Conservation (phyloP, 345 rosid genomes). For the Salix koriyanagi region DNA sequence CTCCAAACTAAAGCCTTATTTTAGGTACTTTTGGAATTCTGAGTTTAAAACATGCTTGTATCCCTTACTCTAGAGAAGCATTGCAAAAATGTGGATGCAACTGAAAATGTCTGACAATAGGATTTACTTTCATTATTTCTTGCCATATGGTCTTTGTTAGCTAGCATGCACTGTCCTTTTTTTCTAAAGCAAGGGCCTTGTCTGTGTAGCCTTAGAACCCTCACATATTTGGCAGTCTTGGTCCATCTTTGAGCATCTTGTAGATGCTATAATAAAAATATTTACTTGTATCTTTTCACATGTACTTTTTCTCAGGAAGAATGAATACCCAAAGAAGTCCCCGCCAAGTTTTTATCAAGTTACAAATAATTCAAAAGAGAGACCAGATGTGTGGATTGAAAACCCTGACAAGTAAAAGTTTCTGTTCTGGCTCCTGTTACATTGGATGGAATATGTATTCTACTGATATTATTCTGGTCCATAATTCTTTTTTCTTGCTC, state of each 20-base stretch:
- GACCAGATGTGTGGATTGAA: slow-evolving; percentile 98
- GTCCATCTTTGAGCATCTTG: background rate
- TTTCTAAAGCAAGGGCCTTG: background rate
- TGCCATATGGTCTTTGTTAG: background rate
- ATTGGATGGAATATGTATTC: slow-evolving; percentile 4
- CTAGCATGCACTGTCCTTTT: background rate
- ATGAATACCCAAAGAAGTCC: slow-evolving; percentile 77
- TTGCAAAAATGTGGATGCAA: too few species aligned
- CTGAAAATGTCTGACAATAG: background rate
- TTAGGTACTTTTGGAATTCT: slow-evolving; percentile 44
- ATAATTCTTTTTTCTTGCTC: slow-evolving; percentile 9
- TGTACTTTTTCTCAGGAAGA: slow-evolving; percentile 48
- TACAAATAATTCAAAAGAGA: slow-evolving; percentile 82
- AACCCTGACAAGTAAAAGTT: slow-evolving; percentile 84
- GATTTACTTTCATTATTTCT: background rate
- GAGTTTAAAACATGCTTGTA: background rate
- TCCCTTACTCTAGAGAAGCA: too few species aligned
- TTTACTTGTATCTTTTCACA: slow-evolving; percentile 8
- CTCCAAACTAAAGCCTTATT: slow-evolving; percentile 82
- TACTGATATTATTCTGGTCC: background rate
- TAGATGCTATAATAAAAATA: background rate
- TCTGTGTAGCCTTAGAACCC: background rate
- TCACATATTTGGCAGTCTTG: background rate
- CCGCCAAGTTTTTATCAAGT: slow-evolving; percentile 85
- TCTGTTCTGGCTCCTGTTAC: slow-evolving; percentile 9